Evolutionary conservation across 2,329 filamentous ascomycete genomes (phyloP).

Genomic region (Colletotrichum plurivorum): DNA sequence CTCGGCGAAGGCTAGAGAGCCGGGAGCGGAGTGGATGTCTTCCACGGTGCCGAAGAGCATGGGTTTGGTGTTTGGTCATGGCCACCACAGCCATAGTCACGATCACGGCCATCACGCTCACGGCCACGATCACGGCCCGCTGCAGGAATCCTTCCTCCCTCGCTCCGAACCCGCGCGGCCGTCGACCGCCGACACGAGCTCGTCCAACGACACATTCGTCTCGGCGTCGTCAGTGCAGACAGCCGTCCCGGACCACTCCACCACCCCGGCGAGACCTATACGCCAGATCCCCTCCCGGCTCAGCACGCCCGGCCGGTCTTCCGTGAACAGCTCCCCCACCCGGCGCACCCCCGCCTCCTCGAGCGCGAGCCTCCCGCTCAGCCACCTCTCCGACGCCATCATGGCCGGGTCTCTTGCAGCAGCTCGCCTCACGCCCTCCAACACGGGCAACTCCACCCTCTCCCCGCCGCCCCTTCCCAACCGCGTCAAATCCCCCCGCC

Average conservation of each 20-base stretch:
- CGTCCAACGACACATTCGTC: constrained; percentile 44
- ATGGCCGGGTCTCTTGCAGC: constrained; percentile 82
- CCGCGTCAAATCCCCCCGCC: constrained; percentile 63
- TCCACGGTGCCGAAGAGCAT: constrained; percentile 14
- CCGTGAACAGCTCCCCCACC: constrained; percentile 52
- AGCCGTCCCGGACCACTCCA: constrained; percentile 9
- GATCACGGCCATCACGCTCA: too few species aligned
- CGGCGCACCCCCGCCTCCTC: constrained; percentile 48
- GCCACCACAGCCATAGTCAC: too few species aligned
- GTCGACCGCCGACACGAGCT: constrained; percentile 41
- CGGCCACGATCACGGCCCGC: background rate
- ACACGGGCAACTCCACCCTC: constrained; percentile 55
- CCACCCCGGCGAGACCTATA: background rate
- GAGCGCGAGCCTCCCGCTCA: constrained; percentile 64
- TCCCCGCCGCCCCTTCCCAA: constrained; percentile 57
- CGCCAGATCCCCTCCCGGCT: constrained; percentile 20
- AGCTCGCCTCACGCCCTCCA: constrained; percentile 63
- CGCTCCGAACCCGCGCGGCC: constrained; percentile 31
- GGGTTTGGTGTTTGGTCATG: constrained; percentile 1
- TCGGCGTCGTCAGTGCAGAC: constrained; percentile 49
- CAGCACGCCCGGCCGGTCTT: constrained; percentile 27
- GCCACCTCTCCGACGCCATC: constrained; percentile 80
- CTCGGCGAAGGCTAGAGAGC: background rate
- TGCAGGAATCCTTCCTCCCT: background rate
- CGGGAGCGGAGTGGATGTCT: background rate